phyloP scores from a whole-genome alignment of 352 stramenopile genomes.

The Globisporangium iwayamae region DNA sequence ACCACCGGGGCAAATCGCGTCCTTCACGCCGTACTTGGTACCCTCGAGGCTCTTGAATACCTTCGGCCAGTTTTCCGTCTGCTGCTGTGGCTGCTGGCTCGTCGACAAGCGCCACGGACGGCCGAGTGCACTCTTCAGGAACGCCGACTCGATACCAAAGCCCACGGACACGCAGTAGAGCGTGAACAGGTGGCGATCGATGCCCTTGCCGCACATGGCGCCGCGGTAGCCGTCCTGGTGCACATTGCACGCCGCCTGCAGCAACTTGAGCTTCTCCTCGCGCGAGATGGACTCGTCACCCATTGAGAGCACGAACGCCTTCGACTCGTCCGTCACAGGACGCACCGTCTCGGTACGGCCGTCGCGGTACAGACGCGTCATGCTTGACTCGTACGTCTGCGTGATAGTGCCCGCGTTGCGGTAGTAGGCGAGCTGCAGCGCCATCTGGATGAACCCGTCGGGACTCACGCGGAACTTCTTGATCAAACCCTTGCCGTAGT shows the following conservation, averaged over 20 bases:
- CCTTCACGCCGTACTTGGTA: conserved; percentile 49
- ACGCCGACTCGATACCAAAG: conserved; percentile 84
- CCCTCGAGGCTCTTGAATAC: conserved; percentile 66
- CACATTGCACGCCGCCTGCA: conserved; percentile 82
- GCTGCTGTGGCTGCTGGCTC: conserved; percentile 88
- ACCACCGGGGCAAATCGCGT: conserved; percentile 71
- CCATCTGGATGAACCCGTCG: conserved; percentile 96
- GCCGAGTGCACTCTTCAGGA: conserved; percentile 82
- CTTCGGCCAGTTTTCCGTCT: conserved; percentile 78
- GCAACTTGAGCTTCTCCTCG: conserved; percentile 77
- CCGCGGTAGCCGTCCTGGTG: conserved; percentile 92
- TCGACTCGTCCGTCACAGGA: conserved; percentile 87
- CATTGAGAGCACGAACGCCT: conserved; percentile 89
- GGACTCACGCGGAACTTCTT: conserved; percentile 93
- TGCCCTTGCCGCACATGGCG: conserved; percentile 88
- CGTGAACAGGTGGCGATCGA: conserved; percentile 96
- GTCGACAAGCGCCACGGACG: conserved; percentile 87
- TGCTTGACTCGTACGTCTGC: conserved; percentile 97
- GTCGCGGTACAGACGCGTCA: conserved; percentile 95
- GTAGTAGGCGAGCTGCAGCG: conserved; percentile 95
- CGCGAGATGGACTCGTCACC: conserved; percentile 57
- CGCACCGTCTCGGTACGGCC: conserved; percentile 94
- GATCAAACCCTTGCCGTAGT: conserved; percentile 87
- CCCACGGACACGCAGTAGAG: conserved; percentile 89
- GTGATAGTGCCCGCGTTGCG: conserved; percentile 90